Percentiles rank a stretch among this genome's conserved stretches.
Conservation (phyloP, 2,329 filamentous ascomycete genomes). For the Escovopsis sp. region DNA sequence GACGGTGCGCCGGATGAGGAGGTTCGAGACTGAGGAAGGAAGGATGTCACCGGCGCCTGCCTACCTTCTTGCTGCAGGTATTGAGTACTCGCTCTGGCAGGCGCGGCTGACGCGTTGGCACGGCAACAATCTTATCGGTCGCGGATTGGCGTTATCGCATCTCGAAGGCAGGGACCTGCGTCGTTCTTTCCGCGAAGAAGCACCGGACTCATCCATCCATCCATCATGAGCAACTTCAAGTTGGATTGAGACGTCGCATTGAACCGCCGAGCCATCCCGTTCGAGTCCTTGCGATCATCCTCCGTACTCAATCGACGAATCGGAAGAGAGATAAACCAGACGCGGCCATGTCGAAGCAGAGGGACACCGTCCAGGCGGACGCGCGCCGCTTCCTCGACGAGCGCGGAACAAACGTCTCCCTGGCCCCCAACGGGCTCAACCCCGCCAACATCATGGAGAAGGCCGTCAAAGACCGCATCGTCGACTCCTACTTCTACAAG, state of each 20-base stretch:
- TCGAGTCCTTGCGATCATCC: constrained; percentile 6
- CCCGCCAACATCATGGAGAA: constrained; percentile 94
- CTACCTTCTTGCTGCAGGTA: background rate
- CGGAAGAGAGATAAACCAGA: no score
- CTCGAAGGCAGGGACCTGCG: background rate
- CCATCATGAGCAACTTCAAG: constrained; percentile 4
- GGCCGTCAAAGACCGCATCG: constrained; percentile 85
- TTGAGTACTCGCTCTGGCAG: background rate
- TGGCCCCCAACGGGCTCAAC: constrained; percentile 79
- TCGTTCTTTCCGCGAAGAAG: no score
- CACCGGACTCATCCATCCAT: no score
- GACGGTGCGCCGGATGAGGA: background rate
- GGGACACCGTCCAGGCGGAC: constrained; percentile 57
- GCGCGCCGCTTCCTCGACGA: constrained; percentile 76
- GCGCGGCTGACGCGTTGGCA: constrained; percentile 17
- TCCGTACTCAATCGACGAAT: no score
- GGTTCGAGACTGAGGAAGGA: no score
- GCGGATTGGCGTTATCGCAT: constrained; percentile 7
- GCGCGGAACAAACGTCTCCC: constrained; percentile 60
- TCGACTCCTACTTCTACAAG: constrained; percentile 95
- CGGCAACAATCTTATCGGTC: constrained; percentile 31
- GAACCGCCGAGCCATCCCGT: constrained; percentile 1
- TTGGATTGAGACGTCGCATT: background rate
- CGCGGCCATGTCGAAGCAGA: constrained; percentile 22
- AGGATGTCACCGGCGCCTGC: background rate